These are phyloP conservation scores for Terana coerulea DNA, from an alignment of 768 basidiomycete genomes.

Conservation along the genomic window DNA sequence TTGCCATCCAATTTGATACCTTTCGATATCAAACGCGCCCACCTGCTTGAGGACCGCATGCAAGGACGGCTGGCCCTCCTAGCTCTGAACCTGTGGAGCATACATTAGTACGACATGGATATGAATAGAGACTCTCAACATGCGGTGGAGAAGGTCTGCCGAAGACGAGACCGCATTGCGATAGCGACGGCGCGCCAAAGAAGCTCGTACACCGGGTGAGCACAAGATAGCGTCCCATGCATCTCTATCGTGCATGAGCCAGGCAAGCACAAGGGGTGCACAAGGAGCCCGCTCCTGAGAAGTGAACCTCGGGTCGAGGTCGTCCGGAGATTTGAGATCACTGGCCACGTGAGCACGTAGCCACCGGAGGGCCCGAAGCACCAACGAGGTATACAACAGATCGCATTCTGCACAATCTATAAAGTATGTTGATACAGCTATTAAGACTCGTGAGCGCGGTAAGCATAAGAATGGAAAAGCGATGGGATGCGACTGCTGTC, in stretches of 20 bases:
- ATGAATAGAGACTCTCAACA: slow-evolving; percentile 2
- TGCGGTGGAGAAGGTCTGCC: slow-evolving; percentile 7
- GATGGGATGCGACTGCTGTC: slow-evolving; percentile 3
- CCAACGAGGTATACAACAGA: slow-evolving; percentile 11
- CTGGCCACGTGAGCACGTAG: not conserved
- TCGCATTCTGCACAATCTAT: slow-evolving; percentile 10
- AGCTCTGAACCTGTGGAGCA: not conserved
- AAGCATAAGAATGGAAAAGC: slow-evolving; percentile 8
- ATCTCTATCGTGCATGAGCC: not conserved
- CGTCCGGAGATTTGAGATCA: not conserved
- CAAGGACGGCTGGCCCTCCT: not conserved
- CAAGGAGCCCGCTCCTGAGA: not conserved
- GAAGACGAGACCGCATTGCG: slow-evolving; percentile 10
- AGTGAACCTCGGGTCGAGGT: not conserved
- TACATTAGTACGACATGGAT: not conserved
- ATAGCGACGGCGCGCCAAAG: slow-evolving; percentile 4
- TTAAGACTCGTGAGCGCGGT: slow-evolving; percentile 10
- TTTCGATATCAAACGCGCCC: not conserved
- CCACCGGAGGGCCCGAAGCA: not conserved
- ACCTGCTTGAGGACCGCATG: not conserved
- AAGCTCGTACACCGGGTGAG: not conserved
- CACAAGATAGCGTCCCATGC: not conserved
- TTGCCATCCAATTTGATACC: not conserved
- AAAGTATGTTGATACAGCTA: slow-evolving; percentile 11
- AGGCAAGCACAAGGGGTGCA: not conserved